phyloP scores from a whole-genome alignment of 179 eudicot species.

The Beta corolliflora region DNA sequence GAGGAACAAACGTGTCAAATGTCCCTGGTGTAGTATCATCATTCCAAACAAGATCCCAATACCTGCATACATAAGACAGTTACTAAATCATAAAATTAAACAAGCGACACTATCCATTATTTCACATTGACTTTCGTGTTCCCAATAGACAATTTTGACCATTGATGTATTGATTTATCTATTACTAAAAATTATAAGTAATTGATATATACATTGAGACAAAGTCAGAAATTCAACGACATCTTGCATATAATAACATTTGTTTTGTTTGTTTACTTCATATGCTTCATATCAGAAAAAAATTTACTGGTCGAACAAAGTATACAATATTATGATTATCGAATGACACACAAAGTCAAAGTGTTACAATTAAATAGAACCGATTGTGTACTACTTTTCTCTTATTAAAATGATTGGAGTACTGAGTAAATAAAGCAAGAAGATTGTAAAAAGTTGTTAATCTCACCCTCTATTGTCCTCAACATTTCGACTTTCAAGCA shows the following conservation, averaged over 20 bases:
- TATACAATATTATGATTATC: too few relatives aligned
- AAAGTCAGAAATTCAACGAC: too few relatives aligned
- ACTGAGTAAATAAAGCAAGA: neutral
- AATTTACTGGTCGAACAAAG: too few relatives aligned
- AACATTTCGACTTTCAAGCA: constrained; percentile 41
- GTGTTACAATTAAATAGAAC: too few relatives aligned
- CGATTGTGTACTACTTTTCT: too few relatives aligned
- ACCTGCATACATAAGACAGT: constrained; percentile 31
- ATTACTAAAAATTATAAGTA: too few relatives aligned
- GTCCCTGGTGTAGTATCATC: constrained; percentile 36
- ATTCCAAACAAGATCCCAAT: constrained; percentile 49
- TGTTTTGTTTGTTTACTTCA: too few relatives aligned
- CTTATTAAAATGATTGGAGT: neutral
- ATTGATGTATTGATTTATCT: too few relatives aligned
- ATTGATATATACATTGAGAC: too few relatives aligned
- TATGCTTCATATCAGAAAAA: too few relatives aligned
- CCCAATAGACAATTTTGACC: neutral
- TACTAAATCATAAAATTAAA: constrained; percentile 8
- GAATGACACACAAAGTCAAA: too few relatives aligned
- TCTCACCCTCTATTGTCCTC: constrained; percentile 49
- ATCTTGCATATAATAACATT: too few relatives aligned
- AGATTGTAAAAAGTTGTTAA: neutral
- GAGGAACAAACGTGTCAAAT: constrained; percentile 42
- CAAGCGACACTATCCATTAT: neutral
- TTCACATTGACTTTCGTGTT: neutral